These are phyloP conservation scores for Cytospora piceicola DNA, from an alignment of 2,329 filamentous ascomycete species.

Conservation along the genomic window DNA sequence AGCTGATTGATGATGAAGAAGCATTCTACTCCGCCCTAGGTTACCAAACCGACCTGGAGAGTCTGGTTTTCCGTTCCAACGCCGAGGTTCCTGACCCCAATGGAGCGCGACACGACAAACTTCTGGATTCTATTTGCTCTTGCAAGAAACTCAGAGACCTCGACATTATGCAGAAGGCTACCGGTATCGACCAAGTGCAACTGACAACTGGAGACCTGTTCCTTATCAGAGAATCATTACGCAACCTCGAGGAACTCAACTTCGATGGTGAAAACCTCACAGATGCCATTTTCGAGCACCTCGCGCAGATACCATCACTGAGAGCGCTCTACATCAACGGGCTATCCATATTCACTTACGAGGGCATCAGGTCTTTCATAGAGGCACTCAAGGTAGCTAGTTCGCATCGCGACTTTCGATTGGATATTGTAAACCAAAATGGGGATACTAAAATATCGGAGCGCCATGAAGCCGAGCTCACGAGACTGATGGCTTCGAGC, in stretches of 20 bases:
- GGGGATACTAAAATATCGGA: constrained; percentile 36
- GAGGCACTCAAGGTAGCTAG: constrained; percentile 38
- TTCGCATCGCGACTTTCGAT: constrained; percentile 38
- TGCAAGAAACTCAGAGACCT: constrained; percentile 57
- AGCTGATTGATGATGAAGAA: constrained; percentile 50
- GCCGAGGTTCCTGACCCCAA: constrained; percentile 32
- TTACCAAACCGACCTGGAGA: constrained; percentile 51
- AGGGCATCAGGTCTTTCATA: constrained; percentile 52
- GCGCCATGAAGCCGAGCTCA: constrained; percentile 36
- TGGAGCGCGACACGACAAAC: constrained; percentile 40
- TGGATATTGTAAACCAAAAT: constrained; percentile 43
- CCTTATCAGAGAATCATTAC: constrained; percentile 49
- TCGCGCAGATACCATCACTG: constrained; percentile 49
- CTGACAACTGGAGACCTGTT: constrained; percentile 55
- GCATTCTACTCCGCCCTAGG: constrained; percentile 57
- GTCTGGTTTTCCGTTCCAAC: constrained; percentile 33
- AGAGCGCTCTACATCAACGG: constrained; percentile 58
- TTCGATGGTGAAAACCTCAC: constrained; percentile 60
- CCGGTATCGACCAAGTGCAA: constrained; percentile 42
- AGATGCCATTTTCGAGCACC: constrained; percentile 45
- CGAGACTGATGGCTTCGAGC: constrained; percentile 32
- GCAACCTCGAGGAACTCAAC: constrained; percentile 57
- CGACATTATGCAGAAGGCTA: constrained; percentile 47
- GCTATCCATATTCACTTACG: constrained; percentile 56
- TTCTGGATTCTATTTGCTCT: constrained; percentile 50